Base-by-base conservation (phyloP, 2,329 filamentous ascomycete genomes). In the Claviceps sp. region DNA sequence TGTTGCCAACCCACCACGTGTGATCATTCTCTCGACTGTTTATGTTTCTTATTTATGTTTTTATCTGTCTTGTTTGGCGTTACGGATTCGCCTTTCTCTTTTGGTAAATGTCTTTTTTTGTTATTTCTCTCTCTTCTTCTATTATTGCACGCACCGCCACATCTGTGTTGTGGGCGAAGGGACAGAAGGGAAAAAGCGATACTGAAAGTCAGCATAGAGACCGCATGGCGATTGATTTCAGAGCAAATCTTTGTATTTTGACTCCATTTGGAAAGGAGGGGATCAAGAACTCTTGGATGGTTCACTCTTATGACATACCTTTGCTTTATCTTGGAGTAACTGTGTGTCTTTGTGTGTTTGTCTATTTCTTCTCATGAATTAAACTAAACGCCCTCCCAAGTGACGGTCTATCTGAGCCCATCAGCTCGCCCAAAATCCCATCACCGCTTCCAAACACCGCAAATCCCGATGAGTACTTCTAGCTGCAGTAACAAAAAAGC, bases 171-270 rank as follows among this genome's bases (percentile, higher is more conserved):
- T 34, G 9, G 9, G 9, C 30, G 30, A 34, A 34, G 9, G 8
- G 8, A 6, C 14, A 18, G 20, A 41, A 43, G 20, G 18, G 34
- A 40, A n/a, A 38, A 49, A 40, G 38, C 14, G n/a, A 47, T 44
- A 11, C 11, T 48, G 38, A 45, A 48, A 47, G 53, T 40, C 37
- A 41, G 13, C n/a, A 54, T 52, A 54, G 47, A 54, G 30, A 48
- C 50, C 43, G 20, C 30, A 30, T 22, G 50, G 38, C 36, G 7
- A 26, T 18, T 30, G 30, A 11, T 34, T 47, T 51, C 34, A 34
- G 48, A 49, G 24, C 37, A 34, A 34, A 34, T 11, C 9, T 11
- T 34, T 11, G 30, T 34, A 34, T 11, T 11, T 34, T 34, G 30
- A 49, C 24, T 40, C 38, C 24, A 36, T n/a, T 36, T 43, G 9